A percentile compares a stretch with the other conserved stretches of the same genome.
Conservation (phyloP, 1,284 basidiomycete species). For the Chondrostereum purpureum region DNA sequence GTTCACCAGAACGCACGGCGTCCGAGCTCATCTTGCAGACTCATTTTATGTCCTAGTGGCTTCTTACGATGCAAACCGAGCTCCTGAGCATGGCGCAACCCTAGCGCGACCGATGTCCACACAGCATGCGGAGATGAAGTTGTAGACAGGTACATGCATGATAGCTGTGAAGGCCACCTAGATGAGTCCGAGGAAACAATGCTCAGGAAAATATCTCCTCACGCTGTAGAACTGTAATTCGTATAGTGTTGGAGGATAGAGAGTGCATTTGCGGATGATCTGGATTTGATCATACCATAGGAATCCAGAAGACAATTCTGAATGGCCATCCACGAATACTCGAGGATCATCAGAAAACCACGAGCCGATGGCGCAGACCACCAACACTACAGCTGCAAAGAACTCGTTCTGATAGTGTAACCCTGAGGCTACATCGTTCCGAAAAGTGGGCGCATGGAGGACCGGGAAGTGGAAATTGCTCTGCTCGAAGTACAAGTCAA, state of each 20-base stretch:
- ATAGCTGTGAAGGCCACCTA: not conserved
- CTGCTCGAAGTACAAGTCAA: not conserved
- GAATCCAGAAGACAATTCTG: not conserved
- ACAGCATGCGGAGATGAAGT: not conserved
- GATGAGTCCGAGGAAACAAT: not conserved
- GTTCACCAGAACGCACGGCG: not conserved
- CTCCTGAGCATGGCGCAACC: not conserved
- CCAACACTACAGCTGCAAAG: not conserved
- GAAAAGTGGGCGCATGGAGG: not conserved
- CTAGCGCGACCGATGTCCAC: not conserved
- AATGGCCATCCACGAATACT: not conserved
- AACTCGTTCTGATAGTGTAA: not conserved
- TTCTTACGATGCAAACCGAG: not conserved
- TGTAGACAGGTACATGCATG: not conserved
- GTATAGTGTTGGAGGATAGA: not conserved
- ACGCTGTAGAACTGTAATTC: not conserved
- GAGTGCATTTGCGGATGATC: not conserved
- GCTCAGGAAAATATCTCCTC: not conserved
- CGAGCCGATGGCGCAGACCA: not conserved
- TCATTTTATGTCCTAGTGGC: not conserved
- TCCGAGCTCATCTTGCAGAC: not conserved
- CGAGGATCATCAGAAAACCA: constrained; percentile 1
- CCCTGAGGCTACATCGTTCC: not conserved
- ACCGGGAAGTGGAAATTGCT: not conserved
- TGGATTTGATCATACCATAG: not conserved